These are phyloP conservation scores for Pulchroboletus neoregius DNA, from an alignment of 1,284 basidiomycete genomes.

Conservation along the genomic window DNA sequence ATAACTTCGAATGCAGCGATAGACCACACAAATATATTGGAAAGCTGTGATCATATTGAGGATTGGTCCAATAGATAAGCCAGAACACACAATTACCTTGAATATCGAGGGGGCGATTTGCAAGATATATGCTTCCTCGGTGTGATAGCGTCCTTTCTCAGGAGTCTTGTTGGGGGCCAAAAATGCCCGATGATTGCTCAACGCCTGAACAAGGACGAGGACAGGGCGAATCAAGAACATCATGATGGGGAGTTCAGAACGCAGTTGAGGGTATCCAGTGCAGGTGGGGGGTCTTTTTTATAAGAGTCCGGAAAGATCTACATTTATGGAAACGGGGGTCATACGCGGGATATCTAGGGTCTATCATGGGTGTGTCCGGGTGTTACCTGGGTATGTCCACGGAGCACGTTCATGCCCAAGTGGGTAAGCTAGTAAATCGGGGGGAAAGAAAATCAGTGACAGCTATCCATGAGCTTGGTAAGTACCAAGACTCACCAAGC, in stretches of 20 bases:
- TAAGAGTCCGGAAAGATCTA: constrained; percentile 8
- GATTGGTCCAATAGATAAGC: not conserved
- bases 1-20: constrained; percentile 50
- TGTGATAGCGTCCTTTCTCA: constrained; percentile 50
- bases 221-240: constrained; percentile 40
- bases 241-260: constrained; percentile 31
- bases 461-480: not conserved
- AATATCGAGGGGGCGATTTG: constrained; percentile 58
- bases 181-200: constrained; percentile 51
- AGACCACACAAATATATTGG: constrained; percentile 48
- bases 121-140: constrained; percentile 48
- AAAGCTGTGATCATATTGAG: constrained; percentile 37
- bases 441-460: not conserved
- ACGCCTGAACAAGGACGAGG: constrained; percentile 47
- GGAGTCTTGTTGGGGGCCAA: constrained; percentile 58
- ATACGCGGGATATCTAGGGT: constrained; percentile 4
- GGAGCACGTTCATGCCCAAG: not conserved
- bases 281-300: constrained; percentile 8
- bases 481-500: not conserved
- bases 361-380: not conserved
- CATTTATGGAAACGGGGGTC: constrained; percentile 6
- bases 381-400: not conserved
- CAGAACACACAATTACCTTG: constrained; percentile 37
- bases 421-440: not conserved
- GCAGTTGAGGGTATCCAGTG: not conserved